These are phyloP conservation scores for Bryoglossum gracile DNA, from an alignment of 495 filamentous ascomycete species.

Conservation along the genomic window DNA sequence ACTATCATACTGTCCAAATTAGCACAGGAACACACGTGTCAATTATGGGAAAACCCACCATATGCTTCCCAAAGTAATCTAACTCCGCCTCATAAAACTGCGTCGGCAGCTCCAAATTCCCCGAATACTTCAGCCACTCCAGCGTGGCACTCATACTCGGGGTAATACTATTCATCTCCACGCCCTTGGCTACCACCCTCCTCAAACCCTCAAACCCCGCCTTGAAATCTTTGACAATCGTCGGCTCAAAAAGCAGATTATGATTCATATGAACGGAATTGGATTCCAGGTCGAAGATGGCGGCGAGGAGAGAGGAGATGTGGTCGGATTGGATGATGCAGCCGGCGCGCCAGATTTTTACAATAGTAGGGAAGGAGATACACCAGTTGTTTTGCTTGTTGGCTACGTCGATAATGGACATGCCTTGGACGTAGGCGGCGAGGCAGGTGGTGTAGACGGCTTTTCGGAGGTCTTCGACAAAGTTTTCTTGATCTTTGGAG, in stretches of 20 bases:
- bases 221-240: slow-evolving; percentile 48
- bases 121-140: slow-evolving; percentile 63
- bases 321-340: slow-evolving; percentile 68
- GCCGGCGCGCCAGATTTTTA: slow-evolving; percentile 65
- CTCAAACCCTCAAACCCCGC: slow-evolving; percentile 45
- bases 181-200: slow-evolving; percentile 46
- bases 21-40: no score
- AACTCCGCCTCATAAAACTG: slow-evolving; percentile 70
- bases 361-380: slow-evolving; percentile 48
- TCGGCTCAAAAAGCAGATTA: slow-evolving; percentile 41
- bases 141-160: slow-evolving; percentile 57
- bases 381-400: slow-evolving; percentile 57
- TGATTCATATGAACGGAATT: slow-evolving; percentile 15
- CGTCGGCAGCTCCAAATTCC: slow-evolving; percentile 51
- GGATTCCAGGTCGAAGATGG: slow-evolving; percentile 23
- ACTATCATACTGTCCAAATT: slow-evolving; percentile 53
- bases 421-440: slow-evolving; percentile 56
- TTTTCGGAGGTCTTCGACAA: slow-evolving; percentile 52
- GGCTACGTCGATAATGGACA: slow-evolving; percentile 57
- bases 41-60: no score
- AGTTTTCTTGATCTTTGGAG: slow-evolving; percentile 36
- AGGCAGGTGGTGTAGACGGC: slow-evolving; percentile 61
- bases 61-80: slow-evolving; percentile 60
- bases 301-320: slow-evolving; percentile 53
- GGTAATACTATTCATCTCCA: slow-evolving; percentile 55